Evolutionary conservation across 139 green algal species (phyloP), one percentile per base, ranked within the genome.

Genomic region (Mychonastes homosphaera): DNA sequence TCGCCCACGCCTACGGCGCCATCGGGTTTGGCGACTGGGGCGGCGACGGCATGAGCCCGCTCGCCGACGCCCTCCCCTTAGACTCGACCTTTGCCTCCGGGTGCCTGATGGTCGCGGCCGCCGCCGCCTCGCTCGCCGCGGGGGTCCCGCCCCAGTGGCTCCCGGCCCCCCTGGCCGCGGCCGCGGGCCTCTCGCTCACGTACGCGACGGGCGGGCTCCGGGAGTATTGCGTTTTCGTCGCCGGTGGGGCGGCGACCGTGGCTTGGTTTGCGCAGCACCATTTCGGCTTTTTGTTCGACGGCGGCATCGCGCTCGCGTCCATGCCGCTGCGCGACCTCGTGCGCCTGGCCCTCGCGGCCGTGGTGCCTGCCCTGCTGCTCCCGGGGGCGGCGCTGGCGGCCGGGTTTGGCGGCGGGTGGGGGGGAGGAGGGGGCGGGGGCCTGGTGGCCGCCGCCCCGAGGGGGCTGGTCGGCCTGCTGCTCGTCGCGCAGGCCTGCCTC

Each of bases 281-380:
- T 58, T 83, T 72, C 45, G 94, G 85, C 81, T 92, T 93, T n/a
- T n/a, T n/a, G 70, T 77, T 98, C 62, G 80, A 92, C 26, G 65
- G n/a, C n/a, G n/a, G n/a, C n/a, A 57, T 73, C 1, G 7, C 59
- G 0, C 24, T 27, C n/a, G n/a, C n/a, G n/a, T n/a, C n/a, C n/a
- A n/a, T n/a, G n/a, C n/a, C n/a, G n/a, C 41, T 95, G 27, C 78
- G 66, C 28, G 67, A 65, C 36, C 19, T 88, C 56, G 48, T 94
- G 84, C 64, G 71, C 56, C 41, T 90, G 23, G 67, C 89, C 41
- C 41, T 87, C 18, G 76, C 64, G 0, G 80, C 77, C n/a, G 45
- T 90, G 29, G 40, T 84, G 52, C 79, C 83, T 9, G 76, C 86
- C 6, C 54, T 90, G 23, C 33, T 86, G 12, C 54, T 96, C 30